Base-by-base conservation (phyloP, 306 rosid species). In the Malus sieversii region DNA sequence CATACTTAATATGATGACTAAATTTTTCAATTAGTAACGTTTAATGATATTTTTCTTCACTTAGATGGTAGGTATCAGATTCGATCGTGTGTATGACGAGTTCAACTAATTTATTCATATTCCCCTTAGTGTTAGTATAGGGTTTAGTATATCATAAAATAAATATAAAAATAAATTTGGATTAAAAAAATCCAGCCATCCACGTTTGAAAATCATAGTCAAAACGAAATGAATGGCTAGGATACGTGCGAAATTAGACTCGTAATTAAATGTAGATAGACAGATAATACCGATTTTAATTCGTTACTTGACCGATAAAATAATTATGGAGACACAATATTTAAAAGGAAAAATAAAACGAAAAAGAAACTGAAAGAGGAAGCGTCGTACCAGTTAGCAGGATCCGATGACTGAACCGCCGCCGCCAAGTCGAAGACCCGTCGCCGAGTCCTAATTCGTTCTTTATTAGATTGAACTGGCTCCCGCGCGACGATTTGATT, bases 401-500 rank as follows among this genome's bases (percentile, higher is more conserved):
- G 98, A 73, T 78, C 27, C 75, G 81, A 10, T 88, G 80, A 77
- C 96, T 90, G 81, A 92, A 83, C 81, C 75, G 85, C 40, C 82
- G 85, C 40, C 82, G 75, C 61, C 77, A 73, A 25, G 61, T 64
- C 3, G 74, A 14, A 23, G 74, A 32, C 6, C 7, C 10, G 68
- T 4, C 76, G 19, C 63, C 78, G 22, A 90, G 75, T 22, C 87
- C 84, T 2, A 95, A 86, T 83, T 92, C 89, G 29, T 65, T 84
- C 78, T 67, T 70, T 44, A 95, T 82, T 58, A 95, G 79, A 71
- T 90, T 22, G 73, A 95, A 86, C 19, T 88, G 81, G 82, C 98
- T 95, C 27, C 91, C 97, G 14, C 88, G 27, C n/a, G 98, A 90
- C 67, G 98, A 89, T 33, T 78, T 85, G 46, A 92, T 61, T 73